Evolutionary conservation across 2,329 filamentous ascomycete species (phyloP), one percentile per base, ranked within the genome.

Genomic region (Neopestalotiopsis sp.): DNA sequence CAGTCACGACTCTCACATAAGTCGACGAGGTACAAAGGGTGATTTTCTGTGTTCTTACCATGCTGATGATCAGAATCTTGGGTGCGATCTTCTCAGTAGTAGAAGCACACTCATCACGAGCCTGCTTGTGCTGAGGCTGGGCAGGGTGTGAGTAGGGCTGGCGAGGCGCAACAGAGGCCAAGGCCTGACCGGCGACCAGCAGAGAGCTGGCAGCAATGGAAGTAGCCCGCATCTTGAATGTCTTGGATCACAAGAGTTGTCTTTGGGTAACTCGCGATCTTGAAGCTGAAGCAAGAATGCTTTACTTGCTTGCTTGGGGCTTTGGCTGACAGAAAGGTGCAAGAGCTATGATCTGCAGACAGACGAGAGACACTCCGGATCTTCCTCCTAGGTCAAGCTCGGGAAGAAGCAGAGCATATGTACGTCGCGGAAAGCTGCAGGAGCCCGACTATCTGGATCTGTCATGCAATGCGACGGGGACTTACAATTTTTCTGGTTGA

Each of bases 51-150:
- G 14, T 2, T 20, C 65, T 45, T n/a, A 67, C 65, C 65, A 67
- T 67, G 65, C 65, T 67, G 38, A 67, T 45, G 56, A 67, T 67
- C 30, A 67, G 17, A n/a, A 67, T n/a, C 34, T 67, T 67, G 28
- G 65, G 65, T 2, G 65, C 20, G 10, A 67, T 67, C 32, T 61
- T 59, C 30, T 38, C 30, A 40, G 59, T 30, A 20, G 59, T 62
- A 17, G 24, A 28, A 28, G 59, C 34, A 30, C 59, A 62, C 30
- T 34, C 59, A 24, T 49, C n/a, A 40, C 17, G 30, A 34, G 17
- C 45, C 14, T 30, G 34, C 49, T 56, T 66, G 30, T 24, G 12
- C 13, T 20, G 24, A 24, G 45, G 28, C 42, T 66, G 24, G 49
- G 45, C 64, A 7, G 64, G 64, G 64, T 56, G 20, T 6, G 64